Base-by-base conservation (phyloP, 768 basidiomycete genomes). In the Lactifluus pinguis region DNA sequence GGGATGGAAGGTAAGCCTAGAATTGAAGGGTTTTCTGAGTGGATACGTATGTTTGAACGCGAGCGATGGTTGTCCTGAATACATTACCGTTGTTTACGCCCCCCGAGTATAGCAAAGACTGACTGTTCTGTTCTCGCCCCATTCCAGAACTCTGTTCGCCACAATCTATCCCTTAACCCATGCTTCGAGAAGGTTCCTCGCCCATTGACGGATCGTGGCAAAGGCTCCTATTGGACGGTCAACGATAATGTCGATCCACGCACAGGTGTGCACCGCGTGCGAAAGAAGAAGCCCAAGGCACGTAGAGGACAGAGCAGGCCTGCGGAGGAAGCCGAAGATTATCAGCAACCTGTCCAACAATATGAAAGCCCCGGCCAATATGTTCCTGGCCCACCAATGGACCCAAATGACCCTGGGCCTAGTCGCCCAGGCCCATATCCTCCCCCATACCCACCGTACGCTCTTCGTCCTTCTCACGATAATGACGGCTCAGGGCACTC, bases 191-290 rank as follows among this genome's bases (percentile, higher is more conserved):
- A 93, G 73, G 87, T 92, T 5, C 86, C 91, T 3, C 87, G 91
- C n/a, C 91, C 91, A 13, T 81, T 93, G 66, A 93, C 91, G 6
- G 91, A 93, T 68, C 85, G 91, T 54, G 91, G 91, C 55, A 93
- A 93, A 69, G 91, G 91, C 21, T 92, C 89, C 0, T 93, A 92
- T 69, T 93, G 91, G 91, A 92, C 89, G 0, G 91, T 93, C 63
- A 91, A 92, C 68, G 89, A 92, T 68, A 87, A 88, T 67, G 88
- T 92, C 48, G 89, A 92, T 68, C 89, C 89, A 52, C 87, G 89
- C 44, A 92, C 91, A 3, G 91, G 91, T 39, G 91, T 92, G 36
- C 91, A 93, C 69, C 84, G 91, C 29, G 81, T 92, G 56, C 86
- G 91, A 69, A 92, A 92, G 75, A 92, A 92, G 79, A 89, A 91